These are phyloP conservation scores for Tubosaeta sp. DNA, from an alignment of 768 basidiomycete genomes.

Conservation along the genomic window DNA sequence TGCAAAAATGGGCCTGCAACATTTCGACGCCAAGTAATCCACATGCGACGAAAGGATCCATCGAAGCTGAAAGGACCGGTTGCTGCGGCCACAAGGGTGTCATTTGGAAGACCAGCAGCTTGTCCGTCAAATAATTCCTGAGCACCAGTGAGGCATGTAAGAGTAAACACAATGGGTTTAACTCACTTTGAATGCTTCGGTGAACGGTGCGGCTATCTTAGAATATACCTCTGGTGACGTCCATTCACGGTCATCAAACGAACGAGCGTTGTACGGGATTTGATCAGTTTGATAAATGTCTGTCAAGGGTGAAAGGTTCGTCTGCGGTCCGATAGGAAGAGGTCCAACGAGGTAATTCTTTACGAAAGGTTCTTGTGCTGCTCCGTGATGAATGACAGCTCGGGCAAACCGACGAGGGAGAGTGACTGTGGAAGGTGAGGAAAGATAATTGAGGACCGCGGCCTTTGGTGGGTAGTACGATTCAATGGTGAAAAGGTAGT, in stretches of 20 bases:
- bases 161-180: not conserved
- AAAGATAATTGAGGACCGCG: conserved; percentile 44
- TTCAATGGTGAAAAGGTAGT: conserved; percentile 50
- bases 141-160: not conserved
- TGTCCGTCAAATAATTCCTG: conserved; percentile 50
- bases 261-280: conserved; percentile 54
- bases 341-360: conserved; percentile 58
- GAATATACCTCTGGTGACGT: conserved; percentile 26
- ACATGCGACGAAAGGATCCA: conserved; percentile 52
- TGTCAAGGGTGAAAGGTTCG: conserved; percentile 38
- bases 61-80: conserved; percentile 56
- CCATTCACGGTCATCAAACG: conserved; percentile 29
- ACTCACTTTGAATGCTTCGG: conserved; percentile 40
- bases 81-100: conserved; percentile 45
- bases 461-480: conserved; percentile 45
- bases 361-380: conserved; percentile 37
- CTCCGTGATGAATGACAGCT: conserved; percentile 51
- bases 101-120: conserved; percentile 40
- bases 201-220: conserved; percentile 33
- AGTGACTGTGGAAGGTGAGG: conserved; percentile 22
- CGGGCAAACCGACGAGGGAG: conserved; percentile 41
- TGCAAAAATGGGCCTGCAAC: conserved; percentile 50
- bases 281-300: conserved; percentile 50
- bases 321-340: conserved; percentile 41
- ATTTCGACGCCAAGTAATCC: conserved; percentile 49